Evolutionary conservation across 495 filamentous ascomycete species (phyloP), one percentile per base, ranked within the genome.

Genomic region (Beverwykella pulmonaria): DNA sequence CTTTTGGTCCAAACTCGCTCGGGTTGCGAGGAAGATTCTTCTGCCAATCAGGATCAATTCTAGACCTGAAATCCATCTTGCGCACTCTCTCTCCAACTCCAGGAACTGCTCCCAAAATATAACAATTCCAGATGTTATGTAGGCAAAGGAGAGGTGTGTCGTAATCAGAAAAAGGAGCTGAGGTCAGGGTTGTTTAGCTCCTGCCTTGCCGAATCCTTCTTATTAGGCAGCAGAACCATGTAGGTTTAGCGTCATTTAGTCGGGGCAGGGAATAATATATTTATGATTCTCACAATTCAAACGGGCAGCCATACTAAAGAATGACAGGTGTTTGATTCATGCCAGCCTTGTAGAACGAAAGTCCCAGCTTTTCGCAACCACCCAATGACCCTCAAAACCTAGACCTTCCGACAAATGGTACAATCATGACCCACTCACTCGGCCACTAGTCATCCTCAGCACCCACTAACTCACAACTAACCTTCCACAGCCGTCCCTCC

Each of bases 401-500:
- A n/a, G n/a, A n/a, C n/a, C n/a, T n/a, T n/a, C n/a, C n/a, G n/a
- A n/a, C n/a, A n/a, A n/a, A n/a, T n/a, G n/a, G n/a, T n/a, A n/a
- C n/a, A n/a, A n/a, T n/a, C n/a, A n/a, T n/a, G n/a, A n/a, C n/a
- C n/a, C n/a, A n/a, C n/a, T n/a, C n/a, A n/a, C n/a, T n/a, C n/a
- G n/a, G n/a, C n/a, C 46, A 48, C 22, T 7, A 26, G 17, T 52
- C 48, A 23, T 65, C 65, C 39, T 52, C 30, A 20, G 65, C 34
- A 8, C 71, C 69, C 23, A 71, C 64, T 48, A 74, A 53, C 61
- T 71, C 52, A 9, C 14, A 19, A 25, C 41, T 56, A 4, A 62
- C 19, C 63, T 59, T 59, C 69, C 71, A 71, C 50, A 74, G 39
- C 61, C 41, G 71, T 23, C 50, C 46, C 62, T 74, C 71, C 19